Base-by-base conservation (phyloP, 345 rosid genomes). In the Schrenkiella parvula region DNA sequence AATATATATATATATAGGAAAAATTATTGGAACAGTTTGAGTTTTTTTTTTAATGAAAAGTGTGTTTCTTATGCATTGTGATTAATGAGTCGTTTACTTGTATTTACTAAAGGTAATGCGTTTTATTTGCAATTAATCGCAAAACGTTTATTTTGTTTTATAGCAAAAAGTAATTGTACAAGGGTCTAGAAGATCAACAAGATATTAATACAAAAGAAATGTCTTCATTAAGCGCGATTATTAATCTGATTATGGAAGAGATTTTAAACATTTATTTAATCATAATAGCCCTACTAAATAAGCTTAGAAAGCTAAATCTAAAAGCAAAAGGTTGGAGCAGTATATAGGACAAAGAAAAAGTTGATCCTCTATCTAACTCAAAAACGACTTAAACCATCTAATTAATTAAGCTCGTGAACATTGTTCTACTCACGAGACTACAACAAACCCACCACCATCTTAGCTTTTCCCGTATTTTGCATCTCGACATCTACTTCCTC, bases 401-500 rank as follows among this genome's bases (percentile, higher is more conserved):
- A 22, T 19, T 60, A 64, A 38, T 19, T 60, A 64, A 38, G 42
- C 66, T 46, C 66, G 26, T 59, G 62, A 43, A 50, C 63, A 68
- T 23, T 65, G 57, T 23, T 67, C 12, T 8, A 59, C 31, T 32
- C 64, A 68, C 21, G 50, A 51, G 39, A 43, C 59, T 42, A 66
- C 53, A 31, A 66, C 4, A 34, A 48, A 21, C 29, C 80, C 37
- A 71, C 77, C 52, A 43, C 65, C 32, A 52, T 58, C 13, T 63
- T 69, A 57, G 55, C 64, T 55, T 39, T 66, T 25, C 5, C 67
- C 8, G 7, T 8, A 6, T 38, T 43, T 55, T 78, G 81, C 78
- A 66, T 66, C 68, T 73, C 78, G 39, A 78, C 43, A 57, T 72
- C 81, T 19, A 51, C 71, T 56, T 76, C 80, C 35, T 72, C 78